Percentiles rank a stretch among this genome's conserved stretches.
Evolutionary conservation across 2,329 filamentous ascomycete genomes (phyloP).

Genomic region (Passalora sequoiae): DNA sequence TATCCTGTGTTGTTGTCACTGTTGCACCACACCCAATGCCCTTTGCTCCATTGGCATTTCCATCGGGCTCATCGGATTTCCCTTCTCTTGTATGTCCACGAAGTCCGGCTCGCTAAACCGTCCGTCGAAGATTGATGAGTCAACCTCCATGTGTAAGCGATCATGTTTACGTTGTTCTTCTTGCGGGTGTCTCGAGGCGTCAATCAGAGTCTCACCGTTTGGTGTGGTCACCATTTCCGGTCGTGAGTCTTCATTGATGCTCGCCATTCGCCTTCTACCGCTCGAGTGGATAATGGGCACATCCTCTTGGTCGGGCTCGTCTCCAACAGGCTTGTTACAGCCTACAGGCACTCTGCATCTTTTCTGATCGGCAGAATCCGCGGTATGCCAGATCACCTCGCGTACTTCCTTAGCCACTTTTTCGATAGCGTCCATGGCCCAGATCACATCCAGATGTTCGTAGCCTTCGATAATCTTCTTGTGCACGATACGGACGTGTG

Average conservation of each 20-base stretch:
- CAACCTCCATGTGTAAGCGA: neutral
- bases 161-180: neutral
- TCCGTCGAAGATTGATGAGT: conserved; percentile 6
- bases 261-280: conserved; percentile 28
- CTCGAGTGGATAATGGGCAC: conserved; percentile 27
- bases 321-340: conserved; percentile 47
- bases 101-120: conserved; percentile 21
- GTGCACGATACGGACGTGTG: conserved; percentile 74
- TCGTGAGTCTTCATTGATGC: conserved; percentile 22
- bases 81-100: conserved; percentile 29
- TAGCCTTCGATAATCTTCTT: conserved; percentile 78
- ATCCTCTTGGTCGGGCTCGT: conserved; percentile 20
- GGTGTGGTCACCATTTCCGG: neutral
- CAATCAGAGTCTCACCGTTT: conserved; percentile 3
- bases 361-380: conserved; percentile 50
- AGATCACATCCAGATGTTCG: conserved; percentile 90
- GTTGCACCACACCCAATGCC: conserved; percentile 1
- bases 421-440: conserved; percentile 83
- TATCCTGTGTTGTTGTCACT: neutral
- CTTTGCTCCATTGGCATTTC: neutral
- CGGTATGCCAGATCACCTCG: conserved; percentile 79
- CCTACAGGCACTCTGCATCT: conserved; percentile 60
- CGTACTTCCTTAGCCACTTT: conserved; percentile 76
- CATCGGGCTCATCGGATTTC: conserved; percentile 24
- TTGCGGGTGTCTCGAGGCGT: conserved; percentile 9